Conservation (phyloP, 2,329 filamentous ascomycete genomes). For the Ophiostoma piceae region DNA sequence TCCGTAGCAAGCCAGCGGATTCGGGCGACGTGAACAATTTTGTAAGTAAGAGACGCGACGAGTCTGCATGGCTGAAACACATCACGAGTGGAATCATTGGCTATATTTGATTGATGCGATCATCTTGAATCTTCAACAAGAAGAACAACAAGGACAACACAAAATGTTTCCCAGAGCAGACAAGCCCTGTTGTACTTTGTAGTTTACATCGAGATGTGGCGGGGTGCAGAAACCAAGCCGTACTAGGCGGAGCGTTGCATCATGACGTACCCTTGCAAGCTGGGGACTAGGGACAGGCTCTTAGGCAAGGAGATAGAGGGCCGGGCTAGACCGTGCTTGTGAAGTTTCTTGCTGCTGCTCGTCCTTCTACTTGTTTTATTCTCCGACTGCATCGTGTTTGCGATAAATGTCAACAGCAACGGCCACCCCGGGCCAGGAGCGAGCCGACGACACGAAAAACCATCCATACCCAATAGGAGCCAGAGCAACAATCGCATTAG, state of each 20-base stretch:
- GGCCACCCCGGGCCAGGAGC: background rate
- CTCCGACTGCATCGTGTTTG: background rate
- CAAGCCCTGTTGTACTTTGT: background rate
- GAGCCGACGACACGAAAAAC: background rate
- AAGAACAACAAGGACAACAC: background rate
- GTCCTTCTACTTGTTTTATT: background rate
- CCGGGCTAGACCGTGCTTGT: background rate
- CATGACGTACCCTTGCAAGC: conserved; percentile 4
- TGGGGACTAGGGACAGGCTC: background rate
- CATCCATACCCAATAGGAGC: too few species aligned
- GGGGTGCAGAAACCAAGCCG: conserved; percentile 11
- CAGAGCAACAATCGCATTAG: background rate
- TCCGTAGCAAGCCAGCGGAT: background rate
- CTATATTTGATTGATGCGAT: background rate
- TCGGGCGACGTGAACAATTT: background rate
- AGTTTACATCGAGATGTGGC: background rate
- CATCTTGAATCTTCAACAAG: background rate
- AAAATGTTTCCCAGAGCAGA: background rate
- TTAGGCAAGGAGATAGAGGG: background rate
- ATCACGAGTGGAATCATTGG: background rate
- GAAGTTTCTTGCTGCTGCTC: background rate
- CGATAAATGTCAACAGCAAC: background rate
- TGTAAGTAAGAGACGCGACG: background rate
- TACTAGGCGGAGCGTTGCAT: background rate
- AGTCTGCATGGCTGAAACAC: background rate